phyloP scores from a whole-genome alignment of 192 early-diverging fungal genomes.

The Rhizophagus sp. region DNA sequence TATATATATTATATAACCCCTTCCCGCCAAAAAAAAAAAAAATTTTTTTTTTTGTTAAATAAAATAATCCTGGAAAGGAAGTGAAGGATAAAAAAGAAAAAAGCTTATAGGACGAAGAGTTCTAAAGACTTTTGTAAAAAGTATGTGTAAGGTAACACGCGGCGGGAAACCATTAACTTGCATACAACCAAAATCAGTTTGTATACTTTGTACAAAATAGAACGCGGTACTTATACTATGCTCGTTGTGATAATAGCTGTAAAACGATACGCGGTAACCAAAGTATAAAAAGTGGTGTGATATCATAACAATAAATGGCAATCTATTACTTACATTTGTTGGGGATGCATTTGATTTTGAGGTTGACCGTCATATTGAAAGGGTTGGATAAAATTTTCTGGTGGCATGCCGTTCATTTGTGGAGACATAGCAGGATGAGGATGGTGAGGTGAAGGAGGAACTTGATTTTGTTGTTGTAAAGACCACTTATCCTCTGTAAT shows the following conservation, averaged over 20 bases:
- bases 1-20: not conserved
- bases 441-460: slow-evolving; percentile 10
- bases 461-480: slow-evolving; percentile 17
- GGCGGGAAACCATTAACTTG: slow-evolving; percentile 19
- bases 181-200: slow-evolving; percentile 16
- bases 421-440: slow-evolving; percentile 14
- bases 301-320: not conserved
- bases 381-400: slow-evolving; percentile 22
- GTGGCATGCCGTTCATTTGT: slow-evolving; percentile 28
- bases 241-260: slow-evolving; percentile 12
- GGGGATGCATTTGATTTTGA: slow-evolving; percentile 19
- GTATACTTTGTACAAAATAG: slow-evolving; percentile 11
- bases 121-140: not conserved
- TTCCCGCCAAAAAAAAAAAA: not conserved
- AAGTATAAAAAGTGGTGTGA: not conserved
- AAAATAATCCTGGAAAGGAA: not conserved
- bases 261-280: slow-evolving; percentile 4
- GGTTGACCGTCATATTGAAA: slow-evolving; percentile 22
- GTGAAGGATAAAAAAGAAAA: not conserved
- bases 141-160: slow-evolving; percentile 28
- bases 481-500: slow-evolving; percentile 29
- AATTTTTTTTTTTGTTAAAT: not conserved
- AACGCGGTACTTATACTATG: slow-evolving; percentile 11
- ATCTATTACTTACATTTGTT: slow-evolving; percentile 16
- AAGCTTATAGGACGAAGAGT: not conserved